Conservation (phyloP, 352 stramenopile species). For the Globisporangium cylindrosporum region DNA sequence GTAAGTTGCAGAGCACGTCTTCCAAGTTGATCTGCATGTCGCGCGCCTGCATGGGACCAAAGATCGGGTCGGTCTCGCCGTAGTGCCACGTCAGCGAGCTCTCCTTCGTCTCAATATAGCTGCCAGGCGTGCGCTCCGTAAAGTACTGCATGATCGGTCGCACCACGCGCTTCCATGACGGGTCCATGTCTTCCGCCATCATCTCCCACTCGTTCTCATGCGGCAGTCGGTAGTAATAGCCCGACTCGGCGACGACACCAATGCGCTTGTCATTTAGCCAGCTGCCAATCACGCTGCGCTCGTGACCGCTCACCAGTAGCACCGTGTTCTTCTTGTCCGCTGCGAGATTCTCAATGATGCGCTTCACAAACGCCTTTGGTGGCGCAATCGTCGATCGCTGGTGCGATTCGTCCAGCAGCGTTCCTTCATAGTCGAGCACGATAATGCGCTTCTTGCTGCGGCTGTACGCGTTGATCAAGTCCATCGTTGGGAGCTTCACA, state of each 20-base stretch:
- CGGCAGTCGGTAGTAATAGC: constrained; percentile 68
- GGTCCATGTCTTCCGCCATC: constrained; percentile 52
- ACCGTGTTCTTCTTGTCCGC: constrained; percentile 67
- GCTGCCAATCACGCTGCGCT: constrained; percentile 84
- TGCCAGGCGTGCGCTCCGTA: constrained; percentile 69
- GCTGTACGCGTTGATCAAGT: constrained; percentile 56
- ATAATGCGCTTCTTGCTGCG: constrained; percentile 77
- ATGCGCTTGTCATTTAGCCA: constrained; percentile 78
- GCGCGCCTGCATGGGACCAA: constrained; percentile 84
- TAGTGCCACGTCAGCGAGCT: constrained; percentile 88
- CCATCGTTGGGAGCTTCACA: constrained; percentile 54
- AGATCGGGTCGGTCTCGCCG: constrained; percentile 78
- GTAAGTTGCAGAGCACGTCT: constrained; percentile 73
- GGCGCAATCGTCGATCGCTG: constrained; percentile 27
- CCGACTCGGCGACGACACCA: constrained; percentile 69
- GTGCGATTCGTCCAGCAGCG: constrained; percentile 31
- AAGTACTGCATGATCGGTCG: constrained; percentile 73
- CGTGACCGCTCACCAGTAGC: constrained; percentile 68
- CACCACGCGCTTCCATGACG: constrained; percentile 78
- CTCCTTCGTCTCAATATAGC: constrained; percentile 82
- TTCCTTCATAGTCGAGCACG: constrained; percentile 87
- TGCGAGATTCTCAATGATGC: constrained; percentile 20
- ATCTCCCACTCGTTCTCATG: constrained; percentile 71
- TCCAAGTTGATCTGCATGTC: constrained; percentile 89
- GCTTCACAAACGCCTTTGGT: constrained; percentile 63